Evolutionary conservation across 1,139 yeast genomes (phyloP), one percentile per base, ranked within the genome.

Genomic region (Yamadazyma kanchanaburiensis): DNA sequence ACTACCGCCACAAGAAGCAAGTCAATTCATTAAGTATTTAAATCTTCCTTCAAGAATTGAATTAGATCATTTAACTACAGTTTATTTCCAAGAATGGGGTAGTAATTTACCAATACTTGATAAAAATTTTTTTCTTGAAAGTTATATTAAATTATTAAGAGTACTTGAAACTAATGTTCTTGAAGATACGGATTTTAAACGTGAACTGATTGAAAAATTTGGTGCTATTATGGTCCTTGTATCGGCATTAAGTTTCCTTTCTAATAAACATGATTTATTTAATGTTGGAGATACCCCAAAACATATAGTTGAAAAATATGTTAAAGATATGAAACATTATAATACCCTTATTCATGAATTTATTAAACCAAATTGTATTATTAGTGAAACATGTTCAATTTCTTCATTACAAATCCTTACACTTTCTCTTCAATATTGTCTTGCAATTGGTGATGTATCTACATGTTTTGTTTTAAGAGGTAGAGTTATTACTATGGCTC

Each of bases 71-170:
- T 58, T 77, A 22, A 64, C 76, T 23, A 71, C 80, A 0, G 53
- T 72, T 1, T 88, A 74, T 51, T 87, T 86, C 57, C 80, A 78
- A 40, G 83, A 82, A 38, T 88, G 96, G 95, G 82, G 86, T 21
- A 68, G 72, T 25, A 58, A 76, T 11, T 64, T 81, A 24, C 94
- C 95, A 0, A 66, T 85, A 8, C 51, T 87, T 31, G 85, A 84
- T 51, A 77, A 78, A 45, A 72, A 73, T 28, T 65, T 74, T 4
- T 86, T 86, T 46, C 61, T 81, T 48, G 60, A 64, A 19, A 74
- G 75, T 42, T 86, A 83, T 46, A 51, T 64, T 19, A 61, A 60
- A 24, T 70, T 77, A 30, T 58, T 64, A 11, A 48, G 55, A n/a
- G 58, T 72, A 8, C 44, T 72, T 9, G 75, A 70, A 33, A 39